Evolutionary conservation across 805 yeast species (phyloP).

Genomic region (Candida krabiensis): DNA sequence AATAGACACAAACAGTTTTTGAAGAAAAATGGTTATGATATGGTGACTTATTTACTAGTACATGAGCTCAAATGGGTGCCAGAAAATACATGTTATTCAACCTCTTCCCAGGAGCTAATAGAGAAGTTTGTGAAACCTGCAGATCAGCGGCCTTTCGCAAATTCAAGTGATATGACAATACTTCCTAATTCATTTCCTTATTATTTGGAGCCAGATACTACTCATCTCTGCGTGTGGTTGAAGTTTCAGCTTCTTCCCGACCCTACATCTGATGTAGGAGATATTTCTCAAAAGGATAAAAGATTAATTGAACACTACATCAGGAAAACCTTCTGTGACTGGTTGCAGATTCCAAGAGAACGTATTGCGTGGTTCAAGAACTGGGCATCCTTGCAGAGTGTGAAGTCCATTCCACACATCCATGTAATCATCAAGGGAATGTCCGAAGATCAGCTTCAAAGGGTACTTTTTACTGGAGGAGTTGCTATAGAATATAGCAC

Average conservation of each 20-base stretch:
- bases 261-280: conserved; percentile 49
- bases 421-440: conserved; percentile 58
- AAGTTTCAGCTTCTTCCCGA: conserved; percentile 56
- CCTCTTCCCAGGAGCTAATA: conserved; percentile 11
- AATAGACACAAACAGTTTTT: conserved; percentile 44
- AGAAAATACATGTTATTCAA: conserved; percentile 16
- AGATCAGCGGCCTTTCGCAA: conserved; percentile 42
- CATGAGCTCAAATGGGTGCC: conserved; percentile 53
- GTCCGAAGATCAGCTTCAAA: conserved; percentile 24
- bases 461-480: conserved; percentile 24
- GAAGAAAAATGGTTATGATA: conserved; percentile 33
- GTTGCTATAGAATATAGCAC: conserved; percentile 11
- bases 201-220: conserved; percentile 48
- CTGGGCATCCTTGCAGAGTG: conserved; percentile 69
- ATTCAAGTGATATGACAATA: conserved; percentile 43
- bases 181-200: conserved; percentile 67
- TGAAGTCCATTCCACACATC: conserved; percentile 64
- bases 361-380: conserved; percentile 68
- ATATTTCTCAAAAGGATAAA: conserved; percentile 44
- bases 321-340: conserved; percentile 46
- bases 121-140: conserved; percentile 23
- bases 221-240: conserved; percentile 69
- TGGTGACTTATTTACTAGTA: conserved; percentile 49
- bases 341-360: conserved; percentile 39
- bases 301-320: conserved; percentile 45